These are phyloP conservation scores for Trametes cinnabarina DNA, from an alignment of 768 basidiomycete species.

Conservation along the genomic window DNA sequence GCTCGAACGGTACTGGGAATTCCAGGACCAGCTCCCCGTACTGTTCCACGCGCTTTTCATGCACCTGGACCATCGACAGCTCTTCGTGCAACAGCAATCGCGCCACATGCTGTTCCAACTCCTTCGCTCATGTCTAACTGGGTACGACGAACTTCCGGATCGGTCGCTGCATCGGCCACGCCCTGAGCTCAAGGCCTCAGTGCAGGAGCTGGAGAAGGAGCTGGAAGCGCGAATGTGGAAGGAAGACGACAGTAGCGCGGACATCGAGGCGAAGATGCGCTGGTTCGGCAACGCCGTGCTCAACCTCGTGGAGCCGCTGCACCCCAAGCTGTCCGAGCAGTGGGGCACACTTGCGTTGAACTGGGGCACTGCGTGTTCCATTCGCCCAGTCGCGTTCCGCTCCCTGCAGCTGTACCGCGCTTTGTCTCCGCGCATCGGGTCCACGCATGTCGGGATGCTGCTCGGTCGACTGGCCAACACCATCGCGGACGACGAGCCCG, in stretches of 20 bases:
- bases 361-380: constrained; percentile 88
- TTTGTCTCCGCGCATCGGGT: constrained; percentile 67
- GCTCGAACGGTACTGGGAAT: constrained; percentile 73
- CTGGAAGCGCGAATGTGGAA: constrained; percentile 64
- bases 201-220: constrained; percentile 57
- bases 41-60: constrained; percentile 79
- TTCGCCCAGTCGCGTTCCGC: constrained; percentile 80
- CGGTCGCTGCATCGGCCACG: constrained; percentile 49
- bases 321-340: constrained; percentile 62
- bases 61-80: constrained; percentile 75
- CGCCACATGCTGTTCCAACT: constrained; percentile 83
- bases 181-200: constrained; percentile 46
- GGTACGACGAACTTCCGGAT: constrained; percentile 71
- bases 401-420: constrained; percentile 90
- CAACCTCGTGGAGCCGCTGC: constrained; percentile 63
- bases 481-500: constrained; percentile 70
- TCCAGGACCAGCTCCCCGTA: constrained; percentile 63
- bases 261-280: constrained; percentile 66
- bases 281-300: constrained; percentile 66
- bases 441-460: constrained; percentile 71
- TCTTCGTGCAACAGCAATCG: constrained; percentile 67
- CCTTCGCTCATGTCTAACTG: constrained; percentile 77
- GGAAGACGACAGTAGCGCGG: constrained; percentile 58
- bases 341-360: constrained; percentile 80
- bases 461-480: constrained; percentile 84